Conservation (phyloP, 768 basidiomycete species). For the Serpula lacrymans region DNA sequence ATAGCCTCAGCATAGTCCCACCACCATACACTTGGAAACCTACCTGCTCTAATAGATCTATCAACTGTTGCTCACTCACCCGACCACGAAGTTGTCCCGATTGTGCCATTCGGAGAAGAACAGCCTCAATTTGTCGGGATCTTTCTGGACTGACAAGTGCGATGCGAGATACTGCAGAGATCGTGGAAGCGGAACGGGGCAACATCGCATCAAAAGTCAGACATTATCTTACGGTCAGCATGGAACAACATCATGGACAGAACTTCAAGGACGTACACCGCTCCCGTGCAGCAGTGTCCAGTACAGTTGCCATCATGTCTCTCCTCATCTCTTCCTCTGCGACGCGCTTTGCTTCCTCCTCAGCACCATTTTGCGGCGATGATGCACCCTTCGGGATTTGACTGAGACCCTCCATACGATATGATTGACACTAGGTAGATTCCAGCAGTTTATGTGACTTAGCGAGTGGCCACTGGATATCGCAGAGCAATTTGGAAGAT, state of each 20-base stretch:
- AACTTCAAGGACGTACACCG: conserved; percentile 46
- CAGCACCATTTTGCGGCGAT: conserved; percentile 35
- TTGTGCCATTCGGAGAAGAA: conserved; percentile 81
- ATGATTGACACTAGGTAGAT: too few species aligned
- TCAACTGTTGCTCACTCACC: conserved; percentile 78
- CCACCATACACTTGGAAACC: conserved; percentile 5
- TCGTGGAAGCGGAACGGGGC: too few species aligned
- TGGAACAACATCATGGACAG: neutral
- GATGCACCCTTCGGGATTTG: conserved; percentile 26
- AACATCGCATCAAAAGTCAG: conserved; percentile 1
- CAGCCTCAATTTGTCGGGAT: conserved; percentile 74
- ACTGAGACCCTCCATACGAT: conserved; percentile 20
- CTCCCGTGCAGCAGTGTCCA: conserved; percentile 78
- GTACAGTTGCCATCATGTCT: conserved; percentile 73
- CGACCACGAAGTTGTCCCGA: conserved; percentile 74
- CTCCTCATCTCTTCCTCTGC: conserved; percentile 76
- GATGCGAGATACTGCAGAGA: conserved; percentile 72
- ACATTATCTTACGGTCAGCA: neutral
- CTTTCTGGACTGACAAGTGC: conserved; percentile 81
- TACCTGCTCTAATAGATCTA: conserved; percentile 85
- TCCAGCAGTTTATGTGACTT: too few species aligned
- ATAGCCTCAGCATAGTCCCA: conserved; percentile 11
- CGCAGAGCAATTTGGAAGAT: too few species aligned
- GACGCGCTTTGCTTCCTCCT: conserved; percentile 51
- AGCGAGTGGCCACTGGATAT: too few species aligned